Base-by-base conservation (phyloP, 2,329 filamentous ascomycete species). In the Shiraia sp. region DNA sequence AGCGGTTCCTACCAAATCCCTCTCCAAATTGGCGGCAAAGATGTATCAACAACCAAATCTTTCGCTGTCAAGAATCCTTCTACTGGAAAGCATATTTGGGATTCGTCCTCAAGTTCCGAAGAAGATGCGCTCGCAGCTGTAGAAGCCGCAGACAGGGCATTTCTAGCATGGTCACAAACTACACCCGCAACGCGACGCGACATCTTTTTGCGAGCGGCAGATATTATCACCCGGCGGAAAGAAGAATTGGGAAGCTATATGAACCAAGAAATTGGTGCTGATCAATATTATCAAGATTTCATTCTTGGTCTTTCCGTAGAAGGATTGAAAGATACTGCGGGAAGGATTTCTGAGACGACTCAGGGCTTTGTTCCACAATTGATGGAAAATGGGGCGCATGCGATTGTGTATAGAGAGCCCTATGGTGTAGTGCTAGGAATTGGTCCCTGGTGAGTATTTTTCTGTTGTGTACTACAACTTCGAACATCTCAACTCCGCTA, bases 401-500 rank as follows among this genome's bases (percentile, higher is more conserved):
- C 83, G 0, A 73, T 93, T 52, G 72, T 95, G 3, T 70, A 85
- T 50, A 85, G 83, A 61, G 87, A 91, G 68, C 88, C 90, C 0
- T 90, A 82, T 55, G 90, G 90, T 1, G 88, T 93, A 6, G 77
- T 91, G 12, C 72, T 95, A 22, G 84, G 82, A 2, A 90, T 95
- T 66, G 87, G 86, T 2, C 88, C 90, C 8, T 95, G 90, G 89
- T 90, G 74, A 55, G 70, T 44, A n/a, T 4, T 31, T 13, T 15
- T 13, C 14, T n/a, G 4, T 27, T 12, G 6, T 7, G 25, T 15
- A 13, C 6, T 3, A 16, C n/a, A n/a, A n/a, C n/a, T n/a, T n/a
- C n/a, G n/a, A n/a, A n/a, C n/a, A n/a, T n/a, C n/a, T 13, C 4
- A 6, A 30, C n/a, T 6, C 16, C 15, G n/a, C 25, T 7, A 29